Evolutionary conservation across 2,329 filamentous ascomycete species (phyloP).

Genomic region (Annulohypoxylon truncatum): DNA sequence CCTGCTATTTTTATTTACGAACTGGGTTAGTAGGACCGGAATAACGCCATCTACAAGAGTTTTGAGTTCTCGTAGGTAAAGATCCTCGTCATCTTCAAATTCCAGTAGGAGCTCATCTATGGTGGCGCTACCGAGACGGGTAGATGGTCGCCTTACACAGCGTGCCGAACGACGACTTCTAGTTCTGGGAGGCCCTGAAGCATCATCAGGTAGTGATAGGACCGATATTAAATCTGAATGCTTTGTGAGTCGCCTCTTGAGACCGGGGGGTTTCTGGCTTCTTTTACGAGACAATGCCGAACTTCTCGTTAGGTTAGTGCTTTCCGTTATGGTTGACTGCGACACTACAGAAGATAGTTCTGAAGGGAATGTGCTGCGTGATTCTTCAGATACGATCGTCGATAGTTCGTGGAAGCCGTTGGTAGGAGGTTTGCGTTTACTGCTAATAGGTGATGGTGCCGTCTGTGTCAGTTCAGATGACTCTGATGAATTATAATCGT

Average conservation of each 20-base stretch:
- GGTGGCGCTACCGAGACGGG: slow-evolving; percentile 73
- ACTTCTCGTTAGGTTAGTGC: slow-evolving; percentile 61
- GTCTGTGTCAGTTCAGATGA: slow-evolving; percentile 46
- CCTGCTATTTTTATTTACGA: slow-evolving; percentile 76
- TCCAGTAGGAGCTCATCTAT: slow-evolving; percentile 82
- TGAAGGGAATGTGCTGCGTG: slow-evolving; percentile 59
- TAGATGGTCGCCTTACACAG: slow-evolving; percentile 80
- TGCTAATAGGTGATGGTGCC: slow-evolving; percentile 34
- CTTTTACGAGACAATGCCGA: slow-evolving; percentile 58
- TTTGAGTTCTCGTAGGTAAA: slow-evolving; percentile 90
- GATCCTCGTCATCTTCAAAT: slow-evolving; percentile 82
- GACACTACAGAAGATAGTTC: slow-evolving; percentile 64
- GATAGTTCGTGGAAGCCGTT: slow-evolving; percentile 67
- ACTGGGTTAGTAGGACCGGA: slow-evolving; percentile 87
- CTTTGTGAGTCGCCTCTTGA: slow-evolving; percentile 84
- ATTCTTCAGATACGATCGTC: slow-evolving; percentile 67
- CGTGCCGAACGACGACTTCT: slow-evolving; percentile 80
- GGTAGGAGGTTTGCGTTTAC: slow-evolving; percentile 60
- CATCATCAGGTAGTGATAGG: slow-evolving; percentile 76
- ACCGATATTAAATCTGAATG: slow-evolving; percentile 96
- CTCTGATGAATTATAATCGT: slow-evolving; percentile 50
- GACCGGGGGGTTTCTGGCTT: slow-evolving; percentile 62
- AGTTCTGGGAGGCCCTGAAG: slow-evolving; percentile 66
- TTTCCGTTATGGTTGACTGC: slow-evolving; percentile 65
- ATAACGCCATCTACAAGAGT: slow-evolving; percentile 96